Percentiles rank a stretch among this genome's conserved stretches.
Conservation (phyloP, 1,284 basidiomycete species). For the Phellopilus nigrolimitatus region DNA sequence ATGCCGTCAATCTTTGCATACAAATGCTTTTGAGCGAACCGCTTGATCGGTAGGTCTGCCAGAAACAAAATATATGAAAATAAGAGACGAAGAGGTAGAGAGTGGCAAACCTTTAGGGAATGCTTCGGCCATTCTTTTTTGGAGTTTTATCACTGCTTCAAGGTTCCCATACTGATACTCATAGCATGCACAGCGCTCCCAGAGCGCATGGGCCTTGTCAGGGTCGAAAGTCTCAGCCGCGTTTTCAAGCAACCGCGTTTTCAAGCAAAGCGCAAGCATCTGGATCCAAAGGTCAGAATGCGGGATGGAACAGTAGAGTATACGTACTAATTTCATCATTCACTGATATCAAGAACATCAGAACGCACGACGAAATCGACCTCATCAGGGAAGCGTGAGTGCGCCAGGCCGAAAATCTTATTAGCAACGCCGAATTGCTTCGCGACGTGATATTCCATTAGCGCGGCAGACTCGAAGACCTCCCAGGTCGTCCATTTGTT, state of each 20-base stretch:
- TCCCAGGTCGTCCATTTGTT: constrained; percentile 89
- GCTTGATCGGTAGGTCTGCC: constrained; percentile 83
- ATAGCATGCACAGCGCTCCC: constrained; percentile 97
- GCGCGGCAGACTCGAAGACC: constrained; percentile 89
- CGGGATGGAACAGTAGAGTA: constrained; percentile 10
- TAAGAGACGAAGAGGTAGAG: not conserved
- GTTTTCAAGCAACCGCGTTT: too few species aligned
- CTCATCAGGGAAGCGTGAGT: constrained; percentile 81
- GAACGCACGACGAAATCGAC: constrained; percentile 83
- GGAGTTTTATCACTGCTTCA: constrained; percentile 85
- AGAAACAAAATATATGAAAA: not conserved
- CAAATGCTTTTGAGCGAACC: constrained; percentile 87
- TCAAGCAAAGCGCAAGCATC: constrained; percentile 97
- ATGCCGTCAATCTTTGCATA: constrained; percentile 88
- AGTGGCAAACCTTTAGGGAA: constrained; percentile 70
- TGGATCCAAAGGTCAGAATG: constrained; percentile 30
- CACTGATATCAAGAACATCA: constrained; percentile 89
- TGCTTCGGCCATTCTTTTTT: constrained; percentile 81
- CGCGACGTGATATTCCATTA: constrained; percentile 95
- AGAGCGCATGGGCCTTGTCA: constrained; percentile 79
- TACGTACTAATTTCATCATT: constrained; percentile 92
- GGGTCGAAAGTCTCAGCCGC: constrained; percentile 77
- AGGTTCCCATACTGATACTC: constrained; percentile 95
- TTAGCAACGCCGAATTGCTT: constrained; percentile 83
- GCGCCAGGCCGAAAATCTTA: constrained; percentile 92